A percentile compares a stretch with the other conserved stretches of the same genome.
Conservation (phyloP, 306 rosid species). For the Trichosanthes truncata region DNA sequence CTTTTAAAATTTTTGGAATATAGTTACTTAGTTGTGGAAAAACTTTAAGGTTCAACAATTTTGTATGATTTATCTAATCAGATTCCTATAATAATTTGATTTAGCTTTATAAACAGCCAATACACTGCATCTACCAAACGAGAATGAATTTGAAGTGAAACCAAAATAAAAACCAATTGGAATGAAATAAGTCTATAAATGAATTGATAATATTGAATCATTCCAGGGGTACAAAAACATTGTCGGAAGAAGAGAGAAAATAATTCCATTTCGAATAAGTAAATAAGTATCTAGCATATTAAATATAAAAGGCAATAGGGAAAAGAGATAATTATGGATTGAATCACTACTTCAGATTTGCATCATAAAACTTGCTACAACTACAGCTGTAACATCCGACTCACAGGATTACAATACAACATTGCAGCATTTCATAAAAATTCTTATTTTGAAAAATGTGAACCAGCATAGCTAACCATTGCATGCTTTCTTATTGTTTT, state of each 20-base stretch:
- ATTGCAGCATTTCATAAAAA: not conserved
- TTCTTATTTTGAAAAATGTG: not conserved
- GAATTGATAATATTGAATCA: not conserved
- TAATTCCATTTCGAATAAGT: not conserved
- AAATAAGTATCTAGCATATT: not conserved
- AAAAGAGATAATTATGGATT: not conserved
- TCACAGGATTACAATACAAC: not conserved
- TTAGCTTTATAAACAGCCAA: not conserved
- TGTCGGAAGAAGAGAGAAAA: not conserved
- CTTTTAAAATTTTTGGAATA: not conserved
- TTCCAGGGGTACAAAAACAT: not conserved
- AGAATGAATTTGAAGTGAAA: not conserved
- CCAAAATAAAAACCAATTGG: not conserved
- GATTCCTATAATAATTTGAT: not conserved
- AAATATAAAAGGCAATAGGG: not conserved
- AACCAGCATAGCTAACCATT: not conserved
- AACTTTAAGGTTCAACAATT: not conserved
- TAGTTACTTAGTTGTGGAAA: not conserved
- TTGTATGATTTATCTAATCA: not conserved
- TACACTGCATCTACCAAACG: not conserved
- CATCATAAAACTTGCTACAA: not conserved
- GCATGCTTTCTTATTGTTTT: not conserved
- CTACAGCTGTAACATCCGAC: not conserved
- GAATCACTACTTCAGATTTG: not conserved
- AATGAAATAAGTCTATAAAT: not conserved